A percentile compares a stretch with the other conserved stretches of the same genome.
phyloP scores from a whole-genome alignment of 495 filamentous ascomycete genomes.

The Penicillium macrosclerotiorum region DNA sequence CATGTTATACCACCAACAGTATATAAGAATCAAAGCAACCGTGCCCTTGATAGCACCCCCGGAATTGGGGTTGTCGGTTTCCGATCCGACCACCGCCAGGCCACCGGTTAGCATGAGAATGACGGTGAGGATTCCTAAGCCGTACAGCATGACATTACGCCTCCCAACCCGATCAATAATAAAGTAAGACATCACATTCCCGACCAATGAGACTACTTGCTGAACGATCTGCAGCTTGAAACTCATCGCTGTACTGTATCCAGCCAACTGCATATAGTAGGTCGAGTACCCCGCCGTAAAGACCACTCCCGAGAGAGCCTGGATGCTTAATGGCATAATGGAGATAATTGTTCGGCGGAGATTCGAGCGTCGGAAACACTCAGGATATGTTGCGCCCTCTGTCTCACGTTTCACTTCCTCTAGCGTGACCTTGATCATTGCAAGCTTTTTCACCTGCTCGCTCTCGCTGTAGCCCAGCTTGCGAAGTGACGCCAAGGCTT shows the following conservation, averaged over 20 bases:
- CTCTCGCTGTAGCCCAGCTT: conserved; percentile 12
- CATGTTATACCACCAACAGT: conserved; percentile 28
- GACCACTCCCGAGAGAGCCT: conserved; percentile 27
- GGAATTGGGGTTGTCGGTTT: conserved; percentile 9
- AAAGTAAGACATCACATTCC: conserved; percentile 31
- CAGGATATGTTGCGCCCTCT: conserved; percentile 31
- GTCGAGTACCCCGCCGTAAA: conserved; percentile 29
- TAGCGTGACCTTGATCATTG: conserved; percentile 10
- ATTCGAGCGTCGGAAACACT: conserved; percentile 34
- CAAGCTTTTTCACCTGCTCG: conserved; percentile 9
- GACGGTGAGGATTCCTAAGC: conserved; percentile 19
- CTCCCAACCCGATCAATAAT: conserved; percentile 28
- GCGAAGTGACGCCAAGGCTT: conserved; percentile 6
- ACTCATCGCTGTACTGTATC: conserved; percentile 23
- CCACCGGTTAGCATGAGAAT: conserved; percentile 26
- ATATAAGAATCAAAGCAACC: conserved; percentile 24
- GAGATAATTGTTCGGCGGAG: conserved; percentile 34
- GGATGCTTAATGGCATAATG: conserved; percentile 30
- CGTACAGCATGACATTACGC: conserved; percentile 27
- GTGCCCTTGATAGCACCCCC: conserved; percentile 18
- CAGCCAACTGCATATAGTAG: conserved; percentile 33
- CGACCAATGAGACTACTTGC: conserved; percentile 28
- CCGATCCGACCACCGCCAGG: conserved; percentile 19
- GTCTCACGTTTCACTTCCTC: conserved; percentile 30
- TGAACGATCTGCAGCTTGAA: conserved; percentile 32